These are phyloP conservation scores for Hanseniaspora pseudoguilliermondii DNA, from an alignment of 805 yeast genomes.

Conservation along the genomic window DNA sequence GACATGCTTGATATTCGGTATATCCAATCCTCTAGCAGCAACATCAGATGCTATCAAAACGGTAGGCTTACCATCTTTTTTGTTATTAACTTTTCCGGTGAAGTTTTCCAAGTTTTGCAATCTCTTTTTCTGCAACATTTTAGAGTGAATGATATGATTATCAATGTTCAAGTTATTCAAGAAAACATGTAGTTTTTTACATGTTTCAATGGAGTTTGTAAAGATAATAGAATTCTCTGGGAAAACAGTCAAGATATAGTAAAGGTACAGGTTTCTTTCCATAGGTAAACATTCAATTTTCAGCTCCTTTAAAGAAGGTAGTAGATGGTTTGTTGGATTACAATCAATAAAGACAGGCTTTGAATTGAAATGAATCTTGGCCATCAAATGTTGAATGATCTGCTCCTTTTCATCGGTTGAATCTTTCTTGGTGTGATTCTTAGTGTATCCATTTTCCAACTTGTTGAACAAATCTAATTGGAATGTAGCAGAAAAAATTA, in stretches of 20 bases:
- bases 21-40: conserved; percentile 95
- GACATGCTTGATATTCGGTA: conserved; percentile 80
- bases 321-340: conserved; percentile 71
- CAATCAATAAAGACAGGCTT: conserved; percentile 68
- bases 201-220: conserved; percentile 91
- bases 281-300: conserved; percentile 80
- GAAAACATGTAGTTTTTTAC: conserved; percentile 68
- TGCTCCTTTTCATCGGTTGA: conserved; percentile 36
- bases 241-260: conserved; percentile 73
- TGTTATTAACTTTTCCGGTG: conserved; percentile 15
- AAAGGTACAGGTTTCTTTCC: conserved; percentile 80
- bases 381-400: conserved; percentile 50
- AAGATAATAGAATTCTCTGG: conserved; percentile 85
- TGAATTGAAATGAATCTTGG: conserved; percentile 59
- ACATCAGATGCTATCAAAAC: conserved; percentile 91
- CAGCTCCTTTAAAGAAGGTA: conserved; percentile 67
- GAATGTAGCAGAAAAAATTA: conserved; percentile 93
- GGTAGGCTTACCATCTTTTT: conserved; percentile 39
- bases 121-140: conserved; percentile 91
- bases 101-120: conserved; percentile 74
- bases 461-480: conserved; percentile 70
- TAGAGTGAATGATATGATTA: conserved; percentile 71
- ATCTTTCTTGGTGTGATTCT: conserved; percentile 18
- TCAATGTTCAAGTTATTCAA: conserved; percentile 58
- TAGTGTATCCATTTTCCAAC: conserved; percentile 35